Base-by-base conservation (phyloP, 2,329 filamentous ascomycete genomes). In the Chaetomiaceae sp. region DNA sequence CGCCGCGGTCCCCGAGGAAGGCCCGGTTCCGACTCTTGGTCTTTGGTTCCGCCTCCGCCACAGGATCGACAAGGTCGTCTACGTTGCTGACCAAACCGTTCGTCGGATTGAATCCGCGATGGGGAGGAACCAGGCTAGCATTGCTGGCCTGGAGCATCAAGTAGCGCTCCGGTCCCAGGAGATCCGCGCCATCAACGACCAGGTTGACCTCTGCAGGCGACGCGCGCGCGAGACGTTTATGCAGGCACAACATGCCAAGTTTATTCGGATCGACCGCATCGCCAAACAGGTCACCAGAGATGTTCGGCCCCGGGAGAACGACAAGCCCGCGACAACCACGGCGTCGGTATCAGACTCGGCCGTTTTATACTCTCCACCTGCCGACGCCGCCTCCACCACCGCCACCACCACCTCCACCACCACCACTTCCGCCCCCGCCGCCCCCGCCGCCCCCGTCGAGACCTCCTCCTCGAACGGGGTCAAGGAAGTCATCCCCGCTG, bases 31-130 rank as follows among this genome's bases (percentile, higher is more conserved):
- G 6, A 10, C 3, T 7, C 48, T 48, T 32, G 29, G 33, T 46
- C 21, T 42, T n/a, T 52, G 44, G 38, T 48, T 13, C 40, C 53
- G 53, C 11, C 40, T 55, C 14, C 21, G 32, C 7, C 38, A 44
- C 21, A 8, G 38, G 18, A 18, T 34, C 33, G 44, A 55, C 33
- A 3, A 38, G 9, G 3, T 13, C n/a, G 44, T 48, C 21, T 25
- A 36, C 37, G 34, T 20, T 20, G 8, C 14, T 2, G 32, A 51
- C 16, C 27, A 48, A 29, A 18, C 27, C 36, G 46, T 48, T 10
- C 13, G 4, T 7, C 32, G 53, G 20, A 5, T 37, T 21, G 25
- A 38, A 1, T 10, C 43, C 14, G 53, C 44, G 4, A 45, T 45
- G 20, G 44, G 2, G 25, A 29, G 8, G 25, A 55, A 48, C 53